These are phyloP conservation scores for Penicillium freii DNA, from an alignment of 2,329 filamentous ascomycete species.

Conservation along the genomic window DNA sequence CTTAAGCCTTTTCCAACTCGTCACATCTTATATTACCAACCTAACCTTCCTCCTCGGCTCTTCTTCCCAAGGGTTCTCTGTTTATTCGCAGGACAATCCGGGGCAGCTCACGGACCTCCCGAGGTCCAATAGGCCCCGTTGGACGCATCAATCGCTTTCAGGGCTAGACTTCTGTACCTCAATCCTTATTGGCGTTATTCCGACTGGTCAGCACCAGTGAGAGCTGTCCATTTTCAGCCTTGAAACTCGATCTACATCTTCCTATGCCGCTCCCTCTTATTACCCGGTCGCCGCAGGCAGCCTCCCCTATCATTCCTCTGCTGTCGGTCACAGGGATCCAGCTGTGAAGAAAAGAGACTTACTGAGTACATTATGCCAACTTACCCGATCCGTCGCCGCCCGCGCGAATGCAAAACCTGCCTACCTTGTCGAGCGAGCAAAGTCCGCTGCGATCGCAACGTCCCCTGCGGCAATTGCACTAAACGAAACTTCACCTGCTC, in stretches of 20 bases:
- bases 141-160: background rate
- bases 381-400: slow-evolving; percentile 38
- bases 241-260: slow-evolving; percentile 9
- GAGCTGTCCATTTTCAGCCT: slow-evolving; percentile 11
- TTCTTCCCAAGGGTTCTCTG: background rate
- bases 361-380: slow-evolving; percentile 26
- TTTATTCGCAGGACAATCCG: background rate
- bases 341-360: slow-evolving; percentile 8
- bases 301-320: slow-evolving; percentile 7
- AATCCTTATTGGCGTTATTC: background rate
- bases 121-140: background rate
- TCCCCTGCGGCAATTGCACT: slow-evolving; percentile 43
- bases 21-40: background rate
- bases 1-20: background rate
- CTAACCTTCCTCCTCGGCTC: background rate
- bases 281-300: slow-evolving; percentile 16
- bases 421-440: slow-evolving; percentile 51
- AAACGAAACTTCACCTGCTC: slow-evolving; percentile 43
- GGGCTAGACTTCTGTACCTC: background rate
- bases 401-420: slow-evolving; percentile 48
- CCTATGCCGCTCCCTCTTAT: slow-evolving; percentile 19
- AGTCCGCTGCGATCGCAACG: slow-evolving; percentile 47
- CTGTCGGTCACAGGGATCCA: slow-evolving; percentile 16
- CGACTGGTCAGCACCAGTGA: slow-evolving; percentile 5
- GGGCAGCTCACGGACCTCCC: slow-evolving; percentile 14